Evolutionary conservation across 768 basidiomycete species (phyloP), one percentile per base, ranked within the genome.

Genomic region (Megacollybia marginata): DNA sequence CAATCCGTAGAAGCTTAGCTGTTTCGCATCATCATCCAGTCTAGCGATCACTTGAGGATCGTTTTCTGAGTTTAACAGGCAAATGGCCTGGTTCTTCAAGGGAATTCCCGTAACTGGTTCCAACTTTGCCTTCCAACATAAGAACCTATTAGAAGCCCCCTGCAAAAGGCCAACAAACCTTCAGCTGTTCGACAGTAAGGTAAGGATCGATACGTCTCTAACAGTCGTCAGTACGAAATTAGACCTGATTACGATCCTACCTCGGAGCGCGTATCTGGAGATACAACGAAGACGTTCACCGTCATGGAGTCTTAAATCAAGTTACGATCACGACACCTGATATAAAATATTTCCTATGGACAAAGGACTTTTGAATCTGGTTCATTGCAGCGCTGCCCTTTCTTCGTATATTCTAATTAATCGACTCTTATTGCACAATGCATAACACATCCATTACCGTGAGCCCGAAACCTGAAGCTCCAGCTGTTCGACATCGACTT

Each of bases 61-160:
- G 9, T 68, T 71, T 44, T 83, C 77, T 2, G 82, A 76, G 4
- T 80, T 75, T 33, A 78, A 73, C 9, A 96, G 63, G 0, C 75
- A 65, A 42, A 98, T 77, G 1, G 63, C 53, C 60, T 98, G 95
- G 54, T 85, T 84, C 47, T 70, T 70, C 3, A 76, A 74, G 1
- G 88, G 82, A 46, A 97, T 86, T 19, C 95, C 95, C n/a, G 95
- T 98, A 58, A 96, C 80, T 49, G 83, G 76, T 62, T 93, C 90
- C 31, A 98, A 79, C 60, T 91, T 96, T 47, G 67, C 70, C 88
- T 92, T 40, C 18, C 23, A 18, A 60, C 46, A 49, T 33, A 55
- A 46, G 35, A 36, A 48, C 42, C 34, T 56, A 53, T 59, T 55
- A 38, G 44, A 55, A 44, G 46, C 38, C 46, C 47, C 46, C 45